Percentiles rank a stretch among this genome's conserved stretches.
Evolutionary conservation across 164 flowering plant genomes (phyloP).

Genomic region (Cinnamomum chago): DNA sequence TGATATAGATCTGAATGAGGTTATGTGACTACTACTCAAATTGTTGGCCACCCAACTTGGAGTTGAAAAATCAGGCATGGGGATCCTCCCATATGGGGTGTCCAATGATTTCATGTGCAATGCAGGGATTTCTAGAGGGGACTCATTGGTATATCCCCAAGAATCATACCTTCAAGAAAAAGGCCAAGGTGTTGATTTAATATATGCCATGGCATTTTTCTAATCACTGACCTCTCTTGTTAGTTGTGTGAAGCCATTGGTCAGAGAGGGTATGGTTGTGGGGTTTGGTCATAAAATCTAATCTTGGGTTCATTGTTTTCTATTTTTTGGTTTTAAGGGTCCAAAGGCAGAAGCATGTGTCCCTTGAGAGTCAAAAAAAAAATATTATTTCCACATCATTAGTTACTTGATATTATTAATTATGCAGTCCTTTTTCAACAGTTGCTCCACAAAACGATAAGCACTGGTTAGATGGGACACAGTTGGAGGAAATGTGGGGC

Average conservation of each 20-base stretch:
- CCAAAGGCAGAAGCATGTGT: constrained; percentile 8
- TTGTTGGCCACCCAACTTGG: constrained; percentile 6
- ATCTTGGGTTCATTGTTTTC: not conserved
- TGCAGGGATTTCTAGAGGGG: constrained; percentile 27
- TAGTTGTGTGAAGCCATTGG: not conserved
- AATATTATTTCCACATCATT: not conserved
- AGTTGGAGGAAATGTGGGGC: not conserved
- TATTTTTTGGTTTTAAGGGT: not conserved
- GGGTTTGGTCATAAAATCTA: constrained; percentile 4
- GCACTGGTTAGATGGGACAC: not conserved
- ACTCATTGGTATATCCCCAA: constrained; percentile 14
- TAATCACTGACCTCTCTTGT: not conserved
- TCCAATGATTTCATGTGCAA: constrained; percentile 34
- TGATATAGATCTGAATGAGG: not conserved
- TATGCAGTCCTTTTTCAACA: not conserved
- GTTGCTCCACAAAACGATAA: constrained; percentile 5
- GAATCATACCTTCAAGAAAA: not conserved
- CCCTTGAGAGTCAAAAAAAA: no score
- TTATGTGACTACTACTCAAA: not conserved
- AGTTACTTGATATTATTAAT: not conserved
- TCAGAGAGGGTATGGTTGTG: constrained; percentile 6
- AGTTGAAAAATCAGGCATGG: not conserved
- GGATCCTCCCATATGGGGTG: constrained; percentile 35
- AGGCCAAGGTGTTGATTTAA: constrained; percentile 7
- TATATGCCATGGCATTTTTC: constrained; percentile 5